Evolutionary conservation across 1,139 yeast genomes (phyloP), one percentile per base, ranked within the genome.

Genomic region (Pneumocystis carinii): DNA sequence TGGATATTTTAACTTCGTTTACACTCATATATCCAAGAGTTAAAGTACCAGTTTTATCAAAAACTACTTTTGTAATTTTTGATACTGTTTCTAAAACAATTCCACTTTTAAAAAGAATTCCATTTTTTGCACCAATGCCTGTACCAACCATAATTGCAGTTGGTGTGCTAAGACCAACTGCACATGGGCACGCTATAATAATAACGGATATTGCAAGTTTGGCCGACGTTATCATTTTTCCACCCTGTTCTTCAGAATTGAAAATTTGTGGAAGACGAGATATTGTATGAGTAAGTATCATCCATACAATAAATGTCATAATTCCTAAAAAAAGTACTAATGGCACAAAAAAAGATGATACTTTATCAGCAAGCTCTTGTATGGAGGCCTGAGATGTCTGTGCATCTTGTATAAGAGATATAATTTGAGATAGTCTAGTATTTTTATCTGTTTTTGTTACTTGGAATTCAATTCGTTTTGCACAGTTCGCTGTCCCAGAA

Each of bases 121-220:
- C 98, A 73, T 89, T 79, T 14, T 82, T 75, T 0, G 98, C 97
- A 48, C 96, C 97, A 37, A 89, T 86, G 1, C 59, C 98, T 1
- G 97, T 90, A 6, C 97, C 98, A 3, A 92, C 98, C 97, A 92
- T 90, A 3, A 94, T 88, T 0, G 98, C 98, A 1, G 98, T 92
- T 0, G 98, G 98, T 0, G 98, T 95, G 8, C 97, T 97, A 62
- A 92, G 78, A 1, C 98, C 98, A 39, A 92, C 77, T 0, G 97
- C 97, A 79, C 97, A 92, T 0, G 98, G 98, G 75, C 98, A 92
- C 0, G 98, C 98, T 61, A 92, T 97, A 14, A 92, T 96, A 68
- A 92, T 82, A 8, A 92, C 98, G 3, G 96, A 85, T 56, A 94
- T 92, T n/a, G 95, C 86, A 61, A 90, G 78, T 70, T 87, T 84